Base-by-base conservation (phyloP, 2,329 filamentous ascomycete species). In the Teratosphaeria destructans region DNA sequence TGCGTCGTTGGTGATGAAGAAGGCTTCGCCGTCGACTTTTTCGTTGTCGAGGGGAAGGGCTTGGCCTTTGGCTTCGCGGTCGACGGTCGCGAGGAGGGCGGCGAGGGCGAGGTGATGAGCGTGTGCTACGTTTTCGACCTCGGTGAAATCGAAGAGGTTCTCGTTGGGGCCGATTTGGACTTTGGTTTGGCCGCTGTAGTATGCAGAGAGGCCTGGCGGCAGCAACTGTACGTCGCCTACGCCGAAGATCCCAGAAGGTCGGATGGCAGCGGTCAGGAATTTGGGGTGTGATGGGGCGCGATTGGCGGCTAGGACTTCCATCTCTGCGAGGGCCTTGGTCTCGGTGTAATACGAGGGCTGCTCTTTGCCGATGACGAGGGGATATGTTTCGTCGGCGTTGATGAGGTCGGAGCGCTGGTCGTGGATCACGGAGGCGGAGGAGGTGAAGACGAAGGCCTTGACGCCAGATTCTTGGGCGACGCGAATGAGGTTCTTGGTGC, bases 141-240 rank as follows among this genome's bases (percentile, higher is more conserved):
- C 81, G 43, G 78, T 80, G 62, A 79, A 81, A 68, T 82, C 79
- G 70, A 79, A 81, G 2, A 81, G 70, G 66, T 82, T 82, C 59
- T 77, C 73, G 66, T 81, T 81, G 23, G 72, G 67, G 57, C 79
- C 80, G 55, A 82, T 71, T 62, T 82, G 79, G 62, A 78, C 76
- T 65, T 77, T 79, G 60, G 74, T 77, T 67, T 79, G 78, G 43
- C 78, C 76, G 57, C 73, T 73, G 65, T 72, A 73, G 66, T 76
- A 78, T 1, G 75, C 77, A n/a, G 63, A 68, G 27, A 79, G 65
- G 57, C 78, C 74, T 52, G 74, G 73, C 5, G 78, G 78, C 23
- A 79, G 73, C 27, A 76, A 60, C 63, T 79, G 73, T 26, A 78
- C 74, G 62, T 80, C 76, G 62, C 76, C 76, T 63, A 78, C 77